Base-by-base conservation (phyloP, 176 grass and related monocot genomes). In the Carex parvula region DNA sequence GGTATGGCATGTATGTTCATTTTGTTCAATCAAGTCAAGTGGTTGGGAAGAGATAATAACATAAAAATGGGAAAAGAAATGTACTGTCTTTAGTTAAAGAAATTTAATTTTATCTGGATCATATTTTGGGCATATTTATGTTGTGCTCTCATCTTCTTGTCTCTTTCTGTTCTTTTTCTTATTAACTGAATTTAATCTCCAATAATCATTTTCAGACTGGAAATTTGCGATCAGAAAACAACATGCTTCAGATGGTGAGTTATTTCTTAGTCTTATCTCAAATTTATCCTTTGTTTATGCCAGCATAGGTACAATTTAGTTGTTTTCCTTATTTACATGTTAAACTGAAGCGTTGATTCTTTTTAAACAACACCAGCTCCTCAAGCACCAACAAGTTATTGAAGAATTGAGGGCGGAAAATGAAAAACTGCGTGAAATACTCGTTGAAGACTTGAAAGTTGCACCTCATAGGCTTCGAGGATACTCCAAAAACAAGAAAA, bases 211-310 rank as follows among this genome's bases (percentile, higher is more conserved):
- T 74, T 42, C 88, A 98, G 96, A 56, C 83, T 83, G 77, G 84
- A 77, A 93, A 89, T 81, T 83, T 89, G 60, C 68, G 68, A 57
- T 86, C 78, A 11, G 70, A 88, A 74, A 89, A 95, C 53, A 90
- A 79, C 60, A 70, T 95, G 68, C 91, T 95, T 86, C 80, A 88
- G 61, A 78, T 92, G 91, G 95, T 95, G 85, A 95, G 95, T 90
- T 41, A 70, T 59, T 81, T 29, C n/a, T 41, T 35, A 65, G 4
- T 50, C 70, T 50, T 58, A 20, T 60, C 60, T 86, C 21, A 46
- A 79, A 50, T 64, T 80, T 22, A 14, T 75, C 17, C 81, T 74
- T 3, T 33, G 52, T 79, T 58, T 3, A 26, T 55, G 2, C 69
- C 48, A 13, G 70, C 13, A 70, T 39, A 74, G 21, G 70, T 29